Evolutionary conservation across 108 stramenopile species (phyloP), one percentile per base, ranked within the genome.

Genomic region (Nannochloropsis granulata): DNA sequence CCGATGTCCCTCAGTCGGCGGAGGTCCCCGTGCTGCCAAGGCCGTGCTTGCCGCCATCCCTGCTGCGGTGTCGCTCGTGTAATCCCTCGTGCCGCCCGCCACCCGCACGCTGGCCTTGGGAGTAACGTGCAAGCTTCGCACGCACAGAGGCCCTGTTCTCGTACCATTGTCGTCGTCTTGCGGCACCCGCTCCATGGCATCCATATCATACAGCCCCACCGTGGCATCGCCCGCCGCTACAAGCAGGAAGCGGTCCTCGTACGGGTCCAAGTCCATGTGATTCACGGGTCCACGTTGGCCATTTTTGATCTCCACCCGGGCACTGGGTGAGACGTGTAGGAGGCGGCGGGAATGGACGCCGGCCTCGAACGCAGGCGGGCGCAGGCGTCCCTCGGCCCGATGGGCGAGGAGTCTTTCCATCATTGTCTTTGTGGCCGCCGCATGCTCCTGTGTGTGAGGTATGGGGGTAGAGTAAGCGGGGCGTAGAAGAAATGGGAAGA

Each of bases 191-290:
- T 42, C 82, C 26, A 12, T 82, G 42, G 42, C 43, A 23, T 12
- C 44, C 82, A 24, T 8, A 8, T 23, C 23, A 43, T 44, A 23
- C 25, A 82, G 44, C 14, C 23, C 44, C 2, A 44, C 43, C 43
- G 24, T 82, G 13, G 23, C 23, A 44, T 23, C 43, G 23, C 43
- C 23, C 81, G 81, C 46, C 43, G 82, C 86, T 25, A 83, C 83
- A 24, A 87, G 86, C 43, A 87, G 86, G 56, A 83, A 87, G 19
- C 86, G 78, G 42, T 80, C 86, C 79, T 87, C 86, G 23, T 80
- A 56, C 14, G 34, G 46, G 46, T 87, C 86, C 26, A 87, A 44
- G 46, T 87, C 86, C 80, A 87, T 23, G 83, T 83, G 83, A 16
- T 78, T 81, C 78, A 87, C 71, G 10, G 86, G 80, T 23, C 86